Conservation (phyloP, 306 rosid species). For the Vigna nakashimae region DNA sequence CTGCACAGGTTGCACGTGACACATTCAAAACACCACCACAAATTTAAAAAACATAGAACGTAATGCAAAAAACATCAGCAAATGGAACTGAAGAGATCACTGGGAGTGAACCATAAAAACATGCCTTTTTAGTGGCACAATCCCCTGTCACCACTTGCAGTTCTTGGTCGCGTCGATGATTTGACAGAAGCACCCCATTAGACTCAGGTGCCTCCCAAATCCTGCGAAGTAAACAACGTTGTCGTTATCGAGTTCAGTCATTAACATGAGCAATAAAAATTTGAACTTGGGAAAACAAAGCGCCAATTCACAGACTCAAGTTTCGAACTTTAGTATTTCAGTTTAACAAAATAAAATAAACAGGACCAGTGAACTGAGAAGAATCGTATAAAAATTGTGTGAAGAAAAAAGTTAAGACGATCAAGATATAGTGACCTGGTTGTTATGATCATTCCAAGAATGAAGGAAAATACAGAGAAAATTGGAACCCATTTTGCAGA, state of each 20-base stretch:
- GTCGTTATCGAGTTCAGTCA: neutral
- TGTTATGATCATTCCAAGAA: slow-evolving; percentile 70
- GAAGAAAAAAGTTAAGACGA: neutral
- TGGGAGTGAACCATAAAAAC: neutral
- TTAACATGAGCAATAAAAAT: neutral
- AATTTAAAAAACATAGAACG: neutral
- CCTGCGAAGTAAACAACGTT: slow-evolving; percentile 45
- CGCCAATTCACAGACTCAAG: neutral
- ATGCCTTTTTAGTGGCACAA: slow-evolving; percentile 57
- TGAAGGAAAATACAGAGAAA: slow-evolving; percentile 66
- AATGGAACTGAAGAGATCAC: neutral
- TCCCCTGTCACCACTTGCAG: slow-evolving; percentile 66
- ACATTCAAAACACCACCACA: slow-evolving; percentile 17
- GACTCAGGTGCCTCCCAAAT: slow-evolving; percentile 64
- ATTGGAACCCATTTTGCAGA: slow-evolving; percentile 77
- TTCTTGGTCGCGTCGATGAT: slow-evolving; percentile 64
- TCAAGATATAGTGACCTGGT: slow-evolving; percentile 54
- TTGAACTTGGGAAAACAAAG: neutral
- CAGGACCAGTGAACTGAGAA: slow-evolving; percentile 1
- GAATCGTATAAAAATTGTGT: neutral
- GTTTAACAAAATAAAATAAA: neutral
- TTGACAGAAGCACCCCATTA: slow-evolving; percentile 56
- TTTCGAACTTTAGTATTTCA: slow-evolving; percentile 12
- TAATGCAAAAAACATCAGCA: neutral
- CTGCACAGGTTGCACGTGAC: slow-evolving; percentile 52